Evolutionary conservation across 2,329 filamentous ascomycete species (phyloP).

Genomic region (Remersonia thermophila): DNA sequence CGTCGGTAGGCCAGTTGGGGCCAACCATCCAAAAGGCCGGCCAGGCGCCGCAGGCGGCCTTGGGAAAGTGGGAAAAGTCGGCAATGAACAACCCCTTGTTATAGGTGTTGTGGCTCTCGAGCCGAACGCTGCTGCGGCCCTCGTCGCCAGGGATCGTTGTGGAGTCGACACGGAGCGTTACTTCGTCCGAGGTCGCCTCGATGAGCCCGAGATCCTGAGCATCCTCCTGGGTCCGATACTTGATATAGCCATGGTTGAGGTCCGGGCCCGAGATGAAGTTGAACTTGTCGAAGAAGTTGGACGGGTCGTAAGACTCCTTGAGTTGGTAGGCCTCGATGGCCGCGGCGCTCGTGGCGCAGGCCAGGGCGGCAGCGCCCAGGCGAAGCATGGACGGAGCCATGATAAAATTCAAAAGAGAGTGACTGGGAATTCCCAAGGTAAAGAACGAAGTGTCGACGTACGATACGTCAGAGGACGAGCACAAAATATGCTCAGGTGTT

Average conservation of each 20-base stretch:
- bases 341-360: constrained; percentile 21
- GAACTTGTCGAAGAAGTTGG: constrained; percentile 38
- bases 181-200: constrained; percentile 21
- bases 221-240: constrained; percentile 30
- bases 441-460: constrained; percentile 28
- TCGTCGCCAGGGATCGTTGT: constrained; percentile 16
- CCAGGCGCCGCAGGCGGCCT: constrained; percentile 55
- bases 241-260: constrained; percentile 53
- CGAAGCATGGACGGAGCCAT: constrained; percentile 32
- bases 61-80: constrained; percentile 58
- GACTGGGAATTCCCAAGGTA: constrained; percentile 10
- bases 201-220: constrained; percentile 26
- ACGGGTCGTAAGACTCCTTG: constrained; percentile 27
- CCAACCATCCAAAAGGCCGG: constrained; percentile 51
- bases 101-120: constrained; percentile 52
- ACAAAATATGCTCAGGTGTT: constrained; percentile 21
- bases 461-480: constrained; percentile 32
- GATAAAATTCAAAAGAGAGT: constrained; percentile 23
- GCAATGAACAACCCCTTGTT: constrained; percentile 56
- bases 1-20: constrained; percentile 44
- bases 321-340: constrained; percentile 26
- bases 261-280: constrained; percentile 34
- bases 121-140: constrained; percentile 44
- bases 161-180: constrained; percentile 30
- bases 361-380: constrained; percentile 28